Percentiles rank a stretch among this genome's conserved stretches.
Evolutionary conservation across 1,284 basidiomycete genomes (phyloP).

Genomic region (Melanopsichium pennsylvanicum): DNA sequence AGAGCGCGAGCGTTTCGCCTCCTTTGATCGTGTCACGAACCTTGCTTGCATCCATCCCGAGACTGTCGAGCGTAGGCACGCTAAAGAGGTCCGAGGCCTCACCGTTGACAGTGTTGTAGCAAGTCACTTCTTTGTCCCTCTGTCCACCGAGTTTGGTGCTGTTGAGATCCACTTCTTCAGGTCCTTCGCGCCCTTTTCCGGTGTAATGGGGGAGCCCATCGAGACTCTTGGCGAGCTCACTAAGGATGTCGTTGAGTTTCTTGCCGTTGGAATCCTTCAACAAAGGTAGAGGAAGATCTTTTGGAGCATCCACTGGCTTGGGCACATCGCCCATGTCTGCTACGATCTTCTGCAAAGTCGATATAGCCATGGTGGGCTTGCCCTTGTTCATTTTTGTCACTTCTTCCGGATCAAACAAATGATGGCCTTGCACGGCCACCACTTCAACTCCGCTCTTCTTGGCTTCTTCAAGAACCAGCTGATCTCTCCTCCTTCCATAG

Average conservation of each 20-base stretch:
- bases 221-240: constrained; percentile 37
- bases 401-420: constrained; percentile 49
- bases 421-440: constrained; percentile 47
- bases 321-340: constrained; percentile 39
- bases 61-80: constrained; percentile 69
- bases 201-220: constrained; percentile 51
- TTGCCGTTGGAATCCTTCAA: constrained; percentile 16
- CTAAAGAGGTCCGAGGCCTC: constrained; percentile 67
- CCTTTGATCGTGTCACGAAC: constrained; percentile 67
- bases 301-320: constrained; percentile 48
- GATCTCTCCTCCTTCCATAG: constrained; percentile 46
- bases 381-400: constrained; percentile 46
- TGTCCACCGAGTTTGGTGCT: constrained; percentile 48
- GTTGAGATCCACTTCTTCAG: constrained; percentile 47
- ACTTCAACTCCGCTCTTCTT: constrained; percentile 50
- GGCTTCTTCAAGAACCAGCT: constrained; percentile 25
- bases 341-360: constrained; percentile 43
- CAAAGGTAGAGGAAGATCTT: constrained; percentile 31
- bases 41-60: constrained; percentile 66
- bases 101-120: constrained; percentile 67
- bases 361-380: constrained; percentile 54
- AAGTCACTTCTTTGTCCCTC: constrained; percentile 44
- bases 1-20: constrained; percentile 69
- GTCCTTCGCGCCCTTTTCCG: constrained; percentile 37
- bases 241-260: constrained; percentile 23